Conservation (phyloP, 495 filamentous ascomycete genomes). For the Penicillium atrosanguineum region DNA sequence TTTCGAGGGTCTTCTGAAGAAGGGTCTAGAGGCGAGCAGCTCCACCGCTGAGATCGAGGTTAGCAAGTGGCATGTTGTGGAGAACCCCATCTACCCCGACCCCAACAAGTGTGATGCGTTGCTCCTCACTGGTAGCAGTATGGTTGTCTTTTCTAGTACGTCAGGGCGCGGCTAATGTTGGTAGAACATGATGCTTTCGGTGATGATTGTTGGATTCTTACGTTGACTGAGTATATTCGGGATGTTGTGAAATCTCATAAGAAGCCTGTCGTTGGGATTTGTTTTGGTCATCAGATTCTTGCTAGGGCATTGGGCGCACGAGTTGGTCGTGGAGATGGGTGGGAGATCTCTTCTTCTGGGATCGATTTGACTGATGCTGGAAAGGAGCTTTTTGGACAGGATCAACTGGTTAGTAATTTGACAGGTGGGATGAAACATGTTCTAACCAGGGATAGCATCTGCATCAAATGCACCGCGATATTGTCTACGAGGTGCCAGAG, state of each 20-base stretch:
- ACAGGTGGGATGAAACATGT: background rate
- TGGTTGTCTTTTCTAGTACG: slow-evolving; percentile 4
- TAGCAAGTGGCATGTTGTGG: slow-evolving; percentile 64
- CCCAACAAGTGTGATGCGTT: slow-evolving; percentile 71
- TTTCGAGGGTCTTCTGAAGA: slow-evolving; percentile 61
- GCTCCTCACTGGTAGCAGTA: slow-evolving; percentile 70
- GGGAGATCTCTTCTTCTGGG: slow-evolving; percentile 73
- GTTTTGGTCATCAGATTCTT: slow-evolving; percentile 91
- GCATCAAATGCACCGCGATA: slow-evolving; percentile 87
- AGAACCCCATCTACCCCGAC: slow-evolving; percentile 53
- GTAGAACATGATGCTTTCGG: slow-evolving; percentile 58
- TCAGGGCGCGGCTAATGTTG: background rate
- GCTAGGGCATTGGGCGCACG: slow-evolving; percentile 68
- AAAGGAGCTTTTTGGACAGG: slow-evolving; percentile 62
- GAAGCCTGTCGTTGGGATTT: slow-evolving; percentile 73
- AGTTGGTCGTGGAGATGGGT: slow-evolving; percentile 64
- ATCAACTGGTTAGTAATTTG: slow-evolving; percentile 56
- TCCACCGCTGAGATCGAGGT: slow-evolving; percentile 37
- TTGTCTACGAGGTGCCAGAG: slow-evolving; percentile 60
- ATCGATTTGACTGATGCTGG: slow-evolving; percentile 65
- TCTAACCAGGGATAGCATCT: slow-evolving; percentile 49
- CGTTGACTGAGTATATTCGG: slow-evolving; percentile 62
- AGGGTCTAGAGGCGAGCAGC: slow-evolving; percentile 40
- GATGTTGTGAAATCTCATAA: slow-evolving; percentile 48
- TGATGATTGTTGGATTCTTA: slow-evolving; percentile 67